A percentile compares a stretch with the other conserved stretches of the same genome.
Evolutionary conservation across 345 rosid genomes (phyloP).

Genomic region (Gossypium australe): DNA sequence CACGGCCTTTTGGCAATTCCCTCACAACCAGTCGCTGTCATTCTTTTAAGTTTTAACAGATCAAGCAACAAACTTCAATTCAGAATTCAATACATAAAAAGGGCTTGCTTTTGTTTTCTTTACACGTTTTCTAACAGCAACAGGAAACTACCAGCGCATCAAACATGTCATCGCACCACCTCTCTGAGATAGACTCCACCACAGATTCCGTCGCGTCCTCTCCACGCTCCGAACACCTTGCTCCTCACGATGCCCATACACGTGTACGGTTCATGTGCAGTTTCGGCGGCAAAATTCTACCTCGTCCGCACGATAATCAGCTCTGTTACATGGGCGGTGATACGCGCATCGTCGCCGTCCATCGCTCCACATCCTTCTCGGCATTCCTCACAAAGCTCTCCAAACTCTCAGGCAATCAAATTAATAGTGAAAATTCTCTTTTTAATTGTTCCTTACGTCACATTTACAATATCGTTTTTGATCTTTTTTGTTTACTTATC

Average conservation of each 20-base stretch:
- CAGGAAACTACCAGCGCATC: neutral
- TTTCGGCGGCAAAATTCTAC: constrained; percentile 89
- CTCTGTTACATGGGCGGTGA: constrained; percentile 95
- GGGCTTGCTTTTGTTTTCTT: neutral
- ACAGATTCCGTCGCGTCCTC: constrained; percentile 65
- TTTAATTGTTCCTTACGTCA: neutral
- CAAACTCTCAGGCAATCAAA: constrained; percentile 56
- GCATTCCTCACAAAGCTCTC: constrained; percentile 66
- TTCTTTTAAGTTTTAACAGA: neutral
- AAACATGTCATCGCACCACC: constrained; percentile 52
- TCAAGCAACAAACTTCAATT: neutral
- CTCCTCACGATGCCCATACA: constrained; percentile 23
- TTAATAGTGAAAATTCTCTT: neutral
- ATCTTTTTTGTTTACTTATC: constrained; percentile 3
- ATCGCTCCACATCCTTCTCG: constrained; percentile 57
- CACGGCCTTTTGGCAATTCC: neutral
- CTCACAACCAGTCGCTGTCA: neutral
- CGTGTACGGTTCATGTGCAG: constrained; percentile 92
- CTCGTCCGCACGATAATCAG: constrained; percentile 88
- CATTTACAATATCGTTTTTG: neutral
- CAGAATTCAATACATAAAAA: constrained; percentile 2
- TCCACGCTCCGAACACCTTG: constrained; percentile 64
- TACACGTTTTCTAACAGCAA: neutral
- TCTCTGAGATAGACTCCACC: constrained; percentile 63
- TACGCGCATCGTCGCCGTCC: constrained; percentile 78